These are phyloP conservation scores for Peronospora farinosa DNA, from an alignment of 352 stramenopile species.

Conservation along the genomic window DNA sequence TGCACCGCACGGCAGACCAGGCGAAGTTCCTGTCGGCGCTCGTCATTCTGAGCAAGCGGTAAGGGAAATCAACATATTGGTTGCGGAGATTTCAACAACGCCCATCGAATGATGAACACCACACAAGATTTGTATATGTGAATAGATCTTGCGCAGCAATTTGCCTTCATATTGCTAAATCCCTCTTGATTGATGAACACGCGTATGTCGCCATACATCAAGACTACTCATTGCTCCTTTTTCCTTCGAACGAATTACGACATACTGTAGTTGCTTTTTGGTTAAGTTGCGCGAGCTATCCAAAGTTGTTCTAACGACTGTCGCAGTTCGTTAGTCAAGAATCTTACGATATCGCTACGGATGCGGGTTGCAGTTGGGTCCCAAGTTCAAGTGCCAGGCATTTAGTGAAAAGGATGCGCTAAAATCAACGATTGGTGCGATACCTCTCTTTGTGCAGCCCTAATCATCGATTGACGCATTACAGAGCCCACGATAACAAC, in stretches of 20 bases:
- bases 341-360: neutral
- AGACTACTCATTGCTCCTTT: too few relatives aligned
- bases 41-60: constrained; percentile 71
- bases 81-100: neutral
- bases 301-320: neutral
- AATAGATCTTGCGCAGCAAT: constrained; percentile 10
- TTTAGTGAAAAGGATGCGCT: constrained; percentile 2
- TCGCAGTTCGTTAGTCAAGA: neutral
- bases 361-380: constrained; percentile 9
- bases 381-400: constrained; percentile 16
- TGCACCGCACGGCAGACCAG: constrained; percentile 83
- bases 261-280: too few relatives aligned
- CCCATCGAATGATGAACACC: constrained; percentile 7
- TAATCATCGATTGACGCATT: constrained; percentile 4
- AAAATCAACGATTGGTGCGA: constrained; percentile 10
- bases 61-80: constrained; percentile 7
- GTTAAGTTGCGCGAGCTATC: neutral
- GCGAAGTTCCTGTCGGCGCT: constrained; percentile 82
- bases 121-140: constrained; percentile 26
- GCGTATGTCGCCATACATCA: too few relatives aligned
- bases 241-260: too few relatives aligned
- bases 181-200: neutral
- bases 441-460: constrained; percentile 12
- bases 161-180: constrained; percentile 3
- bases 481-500: constrained; percentile 13